A percentile compares a stretch with the other conserved stretches of the same genome.
Evolutionary conservation across 192 early-diverging fungal genomes (phyloP).

Genomic region (Coemansia sp.): DNA sequence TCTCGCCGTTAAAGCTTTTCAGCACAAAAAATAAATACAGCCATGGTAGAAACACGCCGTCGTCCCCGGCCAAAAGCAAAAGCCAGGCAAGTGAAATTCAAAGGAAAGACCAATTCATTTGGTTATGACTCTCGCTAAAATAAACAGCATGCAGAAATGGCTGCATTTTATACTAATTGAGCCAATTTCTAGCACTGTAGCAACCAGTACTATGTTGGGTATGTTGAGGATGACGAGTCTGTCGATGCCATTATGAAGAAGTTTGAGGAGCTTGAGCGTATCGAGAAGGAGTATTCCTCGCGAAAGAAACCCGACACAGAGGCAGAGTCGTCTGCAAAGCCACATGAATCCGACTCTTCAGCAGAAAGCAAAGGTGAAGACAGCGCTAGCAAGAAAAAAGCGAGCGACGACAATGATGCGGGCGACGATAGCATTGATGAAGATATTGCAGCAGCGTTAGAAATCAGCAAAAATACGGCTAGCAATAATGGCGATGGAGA

Average conservation of each 20-base stretch:
- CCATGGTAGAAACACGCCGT: conserved; percentile 52
- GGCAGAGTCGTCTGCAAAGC: conserved; percentile 7
- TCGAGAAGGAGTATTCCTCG: conserved; percentile 75
- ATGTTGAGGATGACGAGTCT: conserved; percentile 95
- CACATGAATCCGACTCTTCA: conserved; percentile 10
- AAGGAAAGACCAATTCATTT: not conserved
- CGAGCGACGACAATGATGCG: not conserved
- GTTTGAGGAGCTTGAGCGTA: conserved; percentile 91
- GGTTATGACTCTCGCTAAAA: not conserved
- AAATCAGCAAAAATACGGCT: not conserved
- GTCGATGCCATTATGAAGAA: conserved; percentile 98
- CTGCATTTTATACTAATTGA: not conserved
- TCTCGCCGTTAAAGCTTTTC: not conserved
- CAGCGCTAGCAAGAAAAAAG: not conserved
- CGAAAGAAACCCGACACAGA: conserved; percentile 31
- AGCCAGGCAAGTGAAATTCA: conserved; percentile 33
- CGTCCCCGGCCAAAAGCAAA: conserved; percentile 50
- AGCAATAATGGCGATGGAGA: conserved; percentile 8
- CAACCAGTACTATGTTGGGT: conserved; percentile 84
- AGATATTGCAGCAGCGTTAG: not conserved
- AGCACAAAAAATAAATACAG: not conserved
- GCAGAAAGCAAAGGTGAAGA: not conserved
- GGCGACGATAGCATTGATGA: not conserved
- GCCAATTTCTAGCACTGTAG: conserved; percentile 12
- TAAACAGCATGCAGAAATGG: not conserved